Percentiles rank a stretch among this genome's conserved stretches.
Evolutionary conservation across 768 basidiomycete genomes (phyloP).

Genomic region (Hericium coralloides): DNA sequence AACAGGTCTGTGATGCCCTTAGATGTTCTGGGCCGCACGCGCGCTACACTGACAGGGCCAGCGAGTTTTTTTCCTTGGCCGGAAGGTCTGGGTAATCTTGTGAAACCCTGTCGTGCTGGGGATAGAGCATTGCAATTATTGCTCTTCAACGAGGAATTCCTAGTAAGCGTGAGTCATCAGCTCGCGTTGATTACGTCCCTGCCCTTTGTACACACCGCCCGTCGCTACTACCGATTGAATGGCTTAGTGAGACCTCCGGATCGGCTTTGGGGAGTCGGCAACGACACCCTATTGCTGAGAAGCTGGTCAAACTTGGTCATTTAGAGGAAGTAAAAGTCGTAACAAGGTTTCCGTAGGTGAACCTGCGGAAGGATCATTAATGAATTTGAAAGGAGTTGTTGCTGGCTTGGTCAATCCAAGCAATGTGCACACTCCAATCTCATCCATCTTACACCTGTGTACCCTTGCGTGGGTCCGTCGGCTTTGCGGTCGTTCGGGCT

Average conservation of each 20-base stretch:
- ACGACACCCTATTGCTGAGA: conserved; percentile 40
- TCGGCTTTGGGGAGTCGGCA: conserved; percentile 54
- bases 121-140: conserved; percentile 89
- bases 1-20: conserved; percentile 15
- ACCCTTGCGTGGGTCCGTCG: conserved; percentile 19
- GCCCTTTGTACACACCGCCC: conserved; percentile 88
- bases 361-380: conserved; percentile 75
- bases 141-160: conserved; percentile 89
- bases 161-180: conserved; percentile 85
- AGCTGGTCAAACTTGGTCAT: conserved; percentile 38
- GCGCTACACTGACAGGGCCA: conserved; percentile 87
- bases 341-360: conserved; percentile 79
- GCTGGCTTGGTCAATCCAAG: conserved; percentile 28
- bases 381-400: conserved; percentile 24
- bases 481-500: neutral
- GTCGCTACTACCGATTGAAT: conserved; percentile 89
- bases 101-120: conserved; percentile 76
- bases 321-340: conserved; percentile 82
- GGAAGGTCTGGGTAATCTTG: conserved; percentile 74
- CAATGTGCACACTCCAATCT: conserved; percentile 22
- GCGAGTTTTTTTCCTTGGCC: conserved; percentile 72
- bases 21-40: conserved; percentile 76
- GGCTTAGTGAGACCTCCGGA: conserved; percentile 84
- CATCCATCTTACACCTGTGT: conserved; percentile 39
- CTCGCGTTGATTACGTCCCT: conserved; percentile 86